Evolutionary conservation across 176 grass and related monocot species (phyloP), one percentile per base, ranked within the genome.

Genomic region (Thinopyrum elongatum): DNA sequence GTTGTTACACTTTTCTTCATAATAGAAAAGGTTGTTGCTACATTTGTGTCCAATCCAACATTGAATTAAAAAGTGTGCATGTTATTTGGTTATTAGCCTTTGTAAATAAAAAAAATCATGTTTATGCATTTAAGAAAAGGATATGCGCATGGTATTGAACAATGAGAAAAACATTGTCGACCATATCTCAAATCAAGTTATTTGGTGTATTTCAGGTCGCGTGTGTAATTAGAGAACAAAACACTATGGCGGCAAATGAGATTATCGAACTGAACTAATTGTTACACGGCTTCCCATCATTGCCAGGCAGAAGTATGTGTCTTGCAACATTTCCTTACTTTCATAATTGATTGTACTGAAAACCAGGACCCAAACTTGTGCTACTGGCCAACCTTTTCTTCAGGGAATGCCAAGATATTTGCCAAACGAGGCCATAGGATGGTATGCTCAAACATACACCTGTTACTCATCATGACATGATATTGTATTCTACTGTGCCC

Each of bases 171-270:
- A 72, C n/a, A 3, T 15, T 41, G 17, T 8, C 9, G 2, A 73
- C 1, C 25, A 21, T 23, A 6, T 69, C 67, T 79, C 29, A 55
- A 42, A 80, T 38, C 29, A 14, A 30, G 28, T 61, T 51, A 67
- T 75, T 78, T 75, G 53, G 27, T 28, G 13, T 85, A 76, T 38
- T 92, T 82, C 73, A 98, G 93, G 96, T 95, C 10, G 96, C 94
- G 73, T 92, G 95, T 88, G 96, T 95, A 38, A 98, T 98, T 84
- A 94, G 93, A 87, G 93, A 98, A 74, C 91, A 98, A 81, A 98
- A 95, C 70, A 83, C 86, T 55, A 90, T 94, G 90, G 92, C 90
- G 39, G 96, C 88, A 0, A 98, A 98, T 19, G 96, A 98, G 65
- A 98, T 95, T 42, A 89, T 98, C 79, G 92, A 95, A 78, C 88